These are phyloP conservation scores for Ephemerocybe angulata DNA, from an alignment of 768 basidiomycete species.

Conservation along the genomic window DNA sequence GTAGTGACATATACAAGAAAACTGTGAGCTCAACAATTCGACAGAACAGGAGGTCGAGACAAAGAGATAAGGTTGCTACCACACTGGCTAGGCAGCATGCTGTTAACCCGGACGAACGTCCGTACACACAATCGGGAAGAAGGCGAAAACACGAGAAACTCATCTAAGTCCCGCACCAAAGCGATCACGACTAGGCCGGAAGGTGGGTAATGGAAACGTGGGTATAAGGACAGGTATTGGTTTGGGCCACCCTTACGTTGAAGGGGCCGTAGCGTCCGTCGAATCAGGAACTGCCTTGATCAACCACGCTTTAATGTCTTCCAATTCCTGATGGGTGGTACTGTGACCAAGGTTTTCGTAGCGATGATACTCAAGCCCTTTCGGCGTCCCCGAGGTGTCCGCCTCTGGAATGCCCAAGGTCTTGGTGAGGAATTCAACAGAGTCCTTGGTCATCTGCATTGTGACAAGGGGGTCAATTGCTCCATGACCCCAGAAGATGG, in stretches of 20 bases:
- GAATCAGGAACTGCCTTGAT: slow-evolving; percentile 41
- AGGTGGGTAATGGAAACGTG: neutral
- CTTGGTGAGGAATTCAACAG: slow-evolving; percentile 53
- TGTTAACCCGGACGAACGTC: too few species aligned
- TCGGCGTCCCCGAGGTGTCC: slow-evolving; percentile 21
- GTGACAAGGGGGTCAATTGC: slow-evolving; percentile 70
- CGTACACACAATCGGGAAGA: neutral
- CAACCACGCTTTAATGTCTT: slow-evolving; percentile 70
- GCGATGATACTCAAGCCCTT: slow-evolving; percentile 63
- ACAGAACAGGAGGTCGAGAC: neutral
- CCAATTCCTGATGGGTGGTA: slow-evolving; percentile 59
- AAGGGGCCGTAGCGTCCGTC: slow-evolving; percentile 21
- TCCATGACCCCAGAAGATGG: slow-evolving; percentile 89
- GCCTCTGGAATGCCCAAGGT: slow-evolving; percentile 49
- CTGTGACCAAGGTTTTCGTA: slow-evolving; percentile 71
- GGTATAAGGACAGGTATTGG: neutral
- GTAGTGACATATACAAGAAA: slow-evolving; percentile 1
- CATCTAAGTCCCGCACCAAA: too few species aligned
- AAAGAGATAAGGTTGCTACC: neutral
- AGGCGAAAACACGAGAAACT: neutral
- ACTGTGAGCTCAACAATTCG: neutral
- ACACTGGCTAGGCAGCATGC: neutral
- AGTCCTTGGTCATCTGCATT: slow-evolving; percentile 47
- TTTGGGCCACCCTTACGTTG: slow-evolving; percentile 2
- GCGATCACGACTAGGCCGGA: too few species aligned